These are phyloP conservation scores for Fraxinus dipetala DNA, from an alignment of 305 asterid genomes.

Conservation along the genomic window DNA sequence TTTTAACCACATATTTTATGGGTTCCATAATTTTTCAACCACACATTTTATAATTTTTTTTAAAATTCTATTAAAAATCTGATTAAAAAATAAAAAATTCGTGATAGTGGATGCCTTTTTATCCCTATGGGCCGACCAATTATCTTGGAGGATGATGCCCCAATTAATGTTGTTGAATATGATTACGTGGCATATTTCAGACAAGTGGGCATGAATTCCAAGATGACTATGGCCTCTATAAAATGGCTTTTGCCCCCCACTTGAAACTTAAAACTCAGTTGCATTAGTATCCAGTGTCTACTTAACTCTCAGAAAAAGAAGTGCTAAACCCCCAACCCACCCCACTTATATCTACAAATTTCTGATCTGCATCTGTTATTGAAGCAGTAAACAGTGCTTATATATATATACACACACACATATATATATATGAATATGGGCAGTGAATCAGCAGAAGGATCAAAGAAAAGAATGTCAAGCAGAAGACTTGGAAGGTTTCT, in stretches of 20 bases:
- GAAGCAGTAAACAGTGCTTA: neutral
- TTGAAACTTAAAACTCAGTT: conserved; percentile 17
- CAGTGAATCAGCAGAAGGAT: conserved; percentile 23
- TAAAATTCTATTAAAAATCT: too few species aligned
- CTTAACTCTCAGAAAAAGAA: neutral
- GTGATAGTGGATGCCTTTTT: conserved; percentile 14
- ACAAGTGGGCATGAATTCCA: conserved; percentile 16
- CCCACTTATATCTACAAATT: neutral
- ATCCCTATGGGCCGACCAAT: conserved; percentile 46
- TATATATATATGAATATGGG: conserved; percentile 28
- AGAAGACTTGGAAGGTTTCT: conserved; percentile 47
- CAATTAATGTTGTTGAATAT: conserved; percentile 30
- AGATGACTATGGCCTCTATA: conserved; percentile 30
- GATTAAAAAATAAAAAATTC: neutral
- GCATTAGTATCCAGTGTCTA: neutral
- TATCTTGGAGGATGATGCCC: conserved; percentile 35
- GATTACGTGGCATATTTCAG: conserved; percentile 34
- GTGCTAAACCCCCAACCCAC: neutral
- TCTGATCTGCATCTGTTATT: neutral
- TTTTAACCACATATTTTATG: too few species aligned
- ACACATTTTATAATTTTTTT: too few species aligned
- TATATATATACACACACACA: neutral
- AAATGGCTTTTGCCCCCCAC: conserved; percentile 30
- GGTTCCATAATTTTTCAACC: too few species aligned
- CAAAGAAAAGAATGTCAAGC: conserved; percentile 50